Percentiles rank a stretch among this genome's conserved stretches.
phyloP scores from a whole-genome alignment of 495 filamentous ascomycete species.

The Aspergillus sparsus region DNA sequence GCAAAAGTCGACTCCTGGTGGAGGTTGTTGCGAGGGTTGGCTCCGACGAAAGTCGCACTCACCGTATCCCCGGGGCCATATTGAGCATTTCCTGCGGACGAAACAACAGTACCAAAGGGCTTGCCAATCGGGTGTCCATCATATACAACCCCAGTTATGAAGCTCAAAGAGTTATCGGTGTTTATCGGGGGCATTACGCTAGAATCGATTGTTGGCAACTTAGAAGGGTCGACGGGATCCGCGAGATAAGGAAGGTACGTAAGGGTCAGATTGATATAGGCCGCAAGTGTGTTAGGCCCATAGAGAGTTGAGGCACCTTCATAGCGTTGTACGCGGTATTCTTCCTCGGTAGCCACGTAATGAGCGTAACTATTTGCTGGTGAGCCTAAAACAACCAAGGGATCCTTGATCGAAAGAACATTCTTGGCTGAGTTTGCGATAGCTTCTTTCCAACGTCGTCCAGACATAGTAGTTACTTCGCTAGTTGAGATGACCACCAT shows the following conservation, averaged over 20 bases:
- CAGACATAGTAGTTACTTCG: constrained; percentile 94
- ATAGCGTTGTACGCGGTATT: constrained; percentile 88
- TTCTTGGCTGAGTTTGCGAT: constrained; percentile 57
- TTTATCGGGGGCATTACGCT: constrained; percentile 68
- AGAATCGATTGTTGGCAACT: constrained; percentile 44
- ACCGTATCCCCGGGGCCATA: constrained; percentile 62
- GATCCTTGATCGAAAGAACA: constrained; percentile 51
- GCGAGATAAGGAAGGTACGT: constrained; percentile 69
- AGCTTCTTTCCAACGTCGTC: constrained; percentile 86
- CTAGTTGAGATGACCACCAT: constrained; percentile 86
- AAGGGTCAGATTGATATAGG: constrained; percentile 84
- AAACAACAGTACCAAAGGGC: constrained; percentile 71
- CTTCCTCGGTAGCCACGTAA: constrained; percentile 91
- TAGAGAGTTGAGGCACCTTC: constrained; percentile 95
- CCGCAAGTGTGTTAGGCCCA: constrained; percentile 86
- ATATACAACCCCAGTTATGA: constrained; percentile 77
- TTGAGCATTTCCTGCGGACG: constrained; percentile 50
- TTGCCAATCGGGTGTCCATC: constrained; percentile 73
- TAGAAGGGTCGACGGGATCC: neutral
- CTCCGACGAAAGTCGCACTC: constrained; percentile 74
- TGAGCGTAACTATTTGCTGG: constrained; percentile 96
- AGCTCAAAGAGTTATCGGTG: constrained; percentile 73
- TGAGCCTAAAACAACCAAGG: constrained; percentile 84
- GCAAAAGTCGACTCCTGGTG: constrained; percentile 77
- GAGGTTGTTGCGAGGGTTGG: constrained; percentile 88